Base-by-base conservation (phyloP, 768 basidiomycete species). In the Pleurotus tuoliensis region DNA sequence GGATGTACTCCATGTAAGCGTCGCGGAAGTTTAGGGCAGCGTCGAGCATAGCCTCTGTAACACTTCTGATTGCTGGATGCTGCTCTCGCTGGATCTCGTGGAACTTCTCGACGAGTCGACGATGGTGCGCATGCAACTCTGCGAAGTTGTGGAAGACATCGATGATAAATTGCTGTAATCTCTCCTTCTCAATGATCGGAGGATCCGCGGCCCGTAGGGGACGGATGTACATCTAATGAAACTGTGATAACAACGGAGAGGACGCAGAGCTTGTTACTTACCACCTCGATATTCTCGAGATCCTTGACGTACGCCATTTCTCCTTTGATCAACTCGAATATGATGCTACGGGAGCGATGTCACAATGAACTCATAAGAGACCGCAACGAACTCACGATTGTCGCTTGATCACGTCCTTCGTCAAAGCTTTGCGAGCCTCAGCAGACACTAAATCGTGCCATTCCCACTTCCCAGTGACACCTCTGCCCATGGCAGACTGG, bases 251-350 rank as follows among this genome's bases (percentile, higher is more conserved):
- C 34, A 30, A 11, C 39, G 30, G 20, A 53, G 12, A 15, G 18
- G 50, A n/a, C 47, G n/a, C 9, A 16, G 18, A 12, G 45, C 38
- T 34, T 55, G 58, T 38, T 24, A 65, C 83, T 9, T 63, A 94
- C 93, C 59, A 76, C 76, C 58, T 89, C 87, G 45, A 97, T 88
- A 55, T 87, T 89, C 70, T 94, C 90, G 57, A 97, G 71, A 75
- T 97, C 94, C 63, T 87, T 90, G 24, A 96, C 94, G 66, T 95
- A 97, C 24, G 86, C 84, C 92, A 96, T 96, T 69, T 97, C 94
- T 60, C 91, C 90, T 69, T 96, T 92, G 69, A 97, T 96, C 59
- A 96, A 70, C 74, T 97, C 94, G 64, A 95, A 97, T 50, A 96
- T 94, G 64, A 94, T 86, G 44, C 92, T 94, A 61, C 37, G 44